Evolutionary conservation across 2,329 filamentous ascomycete genomes (phyloP).

Genomic region (Fusarium virguliforme): DNA sequence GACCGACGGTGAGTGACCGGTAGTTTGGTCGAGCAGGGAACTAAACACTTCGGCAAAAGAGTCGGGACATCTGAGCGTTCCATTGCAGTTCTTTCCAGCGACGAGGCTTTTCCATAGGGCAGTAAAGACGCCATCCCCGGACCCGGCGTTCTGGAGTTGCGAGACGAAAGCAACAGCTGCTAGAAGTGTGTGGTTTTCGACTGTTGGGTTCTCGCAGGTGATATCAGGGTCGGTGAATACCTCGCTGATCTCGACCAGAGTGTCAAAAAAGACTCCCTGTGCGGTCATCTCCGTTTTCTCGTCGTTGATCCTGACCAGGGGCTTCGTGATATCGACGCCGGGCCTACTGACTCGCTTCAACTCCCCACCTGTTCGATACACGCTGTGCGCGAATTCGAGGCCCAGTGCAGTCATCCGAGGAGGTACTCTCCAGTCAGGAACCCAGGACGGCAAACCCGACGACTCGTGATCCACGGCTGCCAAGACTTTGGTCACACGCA

Average conservation of each 20-base stretch:
- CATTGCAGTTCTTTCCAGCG: neutral
- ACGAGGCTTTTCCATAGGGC: neutral
- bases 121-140: neutral
- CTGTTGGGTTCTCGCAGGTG: neutral
- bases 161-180: neutral
- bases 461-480: neutral
- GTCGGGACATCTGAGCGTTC: neutral
- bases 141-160: neutral
- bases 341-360: neutral
- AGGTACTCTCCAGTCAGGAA: neutral
- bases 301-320: neutral
- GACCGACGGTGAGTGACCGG: neutral
- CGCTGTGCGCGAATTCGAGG: neutral
- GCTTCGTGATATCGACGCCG: neutral
- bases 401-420: neutral
- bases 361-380: neutral
- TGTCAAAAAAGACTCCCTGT: neutral
- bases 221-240: neutral
- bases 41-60: neutral
- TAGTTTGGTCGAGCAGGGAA: neutral
- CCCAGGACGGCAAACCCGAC: conserved; percentile 3
- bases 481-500: neutral
- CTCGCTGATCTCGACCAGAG: neutral
- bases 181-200: neutral
- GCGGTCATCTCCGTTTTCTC: neutral